These are phyloP conservation scores for Tylopilus sp. DNA, from an alignment of 1,284 basidiomycete genomes.

Conservation along the genomic window DNA sequence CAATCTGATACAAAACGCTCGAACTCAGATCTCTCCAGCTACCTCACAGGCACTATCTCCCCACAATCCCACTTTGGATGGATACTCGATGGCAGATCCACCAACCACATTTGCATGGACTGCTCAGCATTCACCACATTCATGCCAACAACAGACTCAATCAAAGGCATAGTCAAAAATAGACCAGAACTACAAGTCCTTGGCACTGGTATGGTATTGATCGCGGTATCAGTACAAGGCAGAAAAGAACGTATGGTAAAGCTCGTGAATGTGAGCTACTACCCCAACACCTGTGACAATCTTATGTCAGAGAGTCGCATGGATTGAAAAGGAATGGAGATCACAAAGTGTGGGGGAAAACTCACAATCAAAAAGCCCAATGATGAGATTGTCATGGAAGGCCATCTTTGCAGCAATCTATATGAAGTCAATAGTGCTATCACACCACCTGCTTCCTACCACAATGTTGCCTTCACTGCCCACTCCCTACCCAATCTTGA, in stretches of 20 bases:
- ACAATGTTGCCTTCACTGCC: not conserved
- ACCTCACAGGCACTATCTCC: not conserved
- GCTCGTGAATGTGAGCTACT: conserved; percentile 13
- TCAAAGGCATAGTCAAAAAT: conserved; percentile 15
- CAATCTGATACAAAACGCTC: not conserved
- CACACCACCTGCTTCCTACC: too few relatives aligned
- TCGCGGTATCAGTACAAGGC: conserved; percentile 5
- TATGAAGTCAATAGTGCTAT: not conserved
- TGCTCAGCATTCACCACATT: conserved; percentile 9
- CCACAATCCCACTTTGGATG: not conserved
- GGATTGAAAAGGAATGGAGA: not conserved
- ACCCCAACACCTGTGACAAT: conserved; percentile 10
- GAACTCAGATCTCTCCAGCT: not conserved
- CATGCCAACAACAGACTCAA: not conserved
- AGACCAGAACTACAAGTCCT: conserved; percentile 4
- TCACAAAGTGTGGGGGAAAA: not conserved
- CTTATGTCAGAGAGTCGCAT: conserved; percentile 13
- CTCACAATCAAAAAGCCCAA: not conserved
- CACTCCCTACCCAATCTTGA: conserved; percentile 1
- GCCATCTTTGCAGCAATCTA: not conserved
- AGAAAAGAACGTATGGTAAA: conserved; percentile 2
- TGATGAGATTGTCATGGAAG: not conserved
- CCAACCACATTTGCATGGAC: conserved; percentile 12
- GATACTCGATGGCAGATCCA: conserved; percentile 9
- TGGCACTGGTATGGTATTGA: not conserved